Percentiles rank a stretch among this genome's conserved stretches.
Evolutionary conservation across 2,329 filamentous ascomycete species (phyloP).

Genomic region (Microcyclospora pomicola): DNA sequence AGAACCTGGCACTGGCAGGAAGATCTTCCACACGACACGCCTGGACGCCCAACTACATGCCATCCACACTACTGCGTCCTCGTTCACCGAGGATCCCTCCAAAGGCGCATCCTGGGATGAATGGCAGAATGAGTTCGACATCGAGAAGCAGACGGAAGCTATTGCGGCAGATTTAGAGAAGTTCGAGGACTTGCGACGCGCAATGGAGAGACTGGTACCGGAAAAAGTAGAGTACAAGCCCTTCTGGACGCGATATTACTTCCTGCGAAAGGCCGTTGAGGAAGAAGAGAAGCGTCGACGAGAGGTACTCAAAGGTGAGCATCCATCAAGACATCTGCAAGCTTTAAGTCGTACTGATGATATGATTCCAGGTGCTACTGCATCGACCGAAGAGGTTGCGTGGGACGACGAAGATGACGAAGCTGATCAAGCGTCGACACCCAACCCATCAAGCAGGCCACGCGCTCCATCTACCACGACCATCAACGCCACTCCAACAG

Average conservation of each 20-base stretch:
- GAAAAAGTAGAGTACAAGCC: conserved; percentile 74
- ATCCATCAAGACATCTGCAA: not conserved
- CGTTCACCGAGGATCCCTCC: conserved; percentile 68
- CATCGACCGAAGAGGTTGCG: conserved; percentile 56
- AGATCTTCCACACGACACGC: conserved; percentile 85
- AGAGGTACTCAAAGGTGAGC: conserved; percentile 73
- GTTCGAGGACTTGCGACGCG: conserved; percentile 68
- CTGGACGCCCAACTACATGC: conserved; percentile 94
- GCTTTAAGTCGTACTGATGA: not conserved
- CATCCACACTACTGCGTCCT: conserved; percentile 72
- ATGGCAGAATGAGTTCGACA: conserved; percentile 64
- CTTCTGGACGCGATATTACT: conserved; percentile 96
- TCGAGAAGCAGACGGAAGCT: conserved; percentile 69
- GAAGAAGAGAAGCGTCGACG: conserved; percentile 78
- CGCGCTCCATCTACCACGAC: conserved; percentile 17
- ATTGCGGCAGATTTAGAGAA: conserved; percentile 72
- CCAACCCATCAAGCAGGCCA: not conserved
- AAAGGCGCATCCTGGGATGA: conserved; percentile 54
- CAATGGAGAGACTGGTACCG: conserved; percentile 95
- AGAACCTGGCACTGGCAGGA: conserved; percentile 69
- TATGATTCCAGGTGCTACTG: conserved; percentile 43
- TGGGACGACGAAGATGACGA: conserved; percentile 68
- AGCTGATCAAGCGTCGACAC: conserved; percentile 16
- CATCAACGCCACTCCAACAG: conserved; percentile 12
- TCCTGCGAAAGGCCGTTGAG: conserved; percentile 81